Percentiles rank a stretch among this genome's conserved stretches.
phyloP scores from a whole-genome alignment of 176 grass and related monocot species.

The Calamus simplicifolius region DNA sequence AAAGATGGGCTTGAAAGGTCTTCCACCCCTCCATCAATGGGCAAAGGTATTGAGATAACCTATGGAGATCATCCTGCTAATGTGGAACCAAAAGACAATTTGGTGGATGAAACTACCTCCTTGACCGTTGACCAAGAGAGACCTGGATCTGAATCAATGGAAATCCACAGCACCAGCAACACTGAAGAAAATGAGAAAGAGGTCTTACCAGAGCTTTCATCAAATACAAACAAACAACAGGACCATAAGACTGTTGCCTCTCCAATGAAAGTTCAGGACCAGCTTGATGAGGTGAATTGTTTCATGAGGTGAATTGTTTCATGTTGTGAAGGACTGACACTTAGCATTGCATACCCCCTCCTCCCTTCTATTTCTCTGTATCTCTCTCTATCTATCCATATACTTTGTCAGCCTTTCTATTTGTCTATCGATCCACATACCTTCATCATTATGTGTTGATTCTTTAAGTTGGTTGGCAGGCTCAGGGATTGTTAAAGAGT shows the following conservation, averaged over 20 bases:
- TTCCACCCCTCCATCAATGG: conserved; percentile 19
- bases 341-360: conserved; percentile 4
- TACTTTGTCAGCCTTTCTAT: background rate
- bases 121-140: conserved; percentile 44
- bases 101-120: conserved; percentile 32
- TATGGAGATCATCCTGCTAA: conserved; percentile 30
- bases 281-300: conserved; percentile 79
- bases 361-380: no score
- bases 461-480: conserved; percentile 40
- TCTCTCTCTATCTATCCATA: no score
- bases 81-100: conserved; percentile 28
- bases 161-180: conserved; percentile 23
- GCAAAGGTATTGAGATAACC: conserved; percentile 28
- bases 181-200: conserved; percentile 45
- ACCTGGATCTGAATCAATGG: conserved; percentile 34
- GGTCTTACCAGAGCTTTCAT: conserved; percentile 32
- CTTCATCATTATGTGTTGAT: background rate
- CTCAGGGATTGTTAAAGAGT: conserved; percentile 83
- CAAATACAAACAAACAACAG: conserved; percentile 38
- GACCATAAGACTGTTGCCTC: conserved; percentile 52
- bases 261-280: conserved; percentile 69
- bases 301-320: conserved; percentile 46
- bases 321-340: conserved; percentile 9
- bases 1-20: conserved; percentile 24
- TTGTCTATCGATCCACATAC: no score